Conservation (phyloP, 805 yeast species). For the Henningerozyma blattae region DNA sequence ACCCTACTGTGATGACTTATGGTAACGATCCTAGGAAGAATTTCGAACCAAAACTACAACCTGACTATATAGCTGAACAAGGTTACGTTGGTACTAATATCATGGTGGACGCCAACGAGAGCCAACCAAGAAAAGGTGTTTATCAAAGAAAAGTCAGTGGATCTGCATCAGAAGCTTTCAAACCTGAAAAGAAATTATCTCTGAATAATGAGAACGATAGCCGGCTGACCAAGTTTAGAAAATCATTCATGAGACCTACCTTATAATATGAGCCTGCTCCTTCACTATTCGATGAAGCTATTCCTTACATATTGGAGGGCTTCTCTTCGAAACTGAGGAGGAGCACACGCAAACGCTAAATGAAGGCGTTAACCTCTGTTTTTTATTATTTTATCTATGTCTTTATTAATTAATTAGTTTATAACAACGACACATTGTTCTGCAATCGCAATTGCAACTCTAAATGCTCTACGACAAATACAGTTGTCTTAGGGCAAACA, state of each 20-base stretch:
- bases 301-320: too few species aligned
- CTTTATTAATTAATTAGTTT: too few species aligned
- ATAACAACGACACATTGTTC: too few species aligned
- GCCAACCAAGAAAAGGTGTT: background rate
- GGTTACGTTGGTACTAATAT: background rate
- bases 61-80: background rate
- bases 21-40: constrained; percentile 6
- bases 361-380: too few species aligned
- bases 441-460: too few species aligned
- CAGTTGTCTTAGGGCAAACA: too few species aligned
- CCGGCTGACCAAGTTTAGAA: constrained; percentile 1
- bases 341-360: too few species aligned
- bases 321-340: too few species aligned
- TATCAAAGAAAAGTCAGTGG: background rate
- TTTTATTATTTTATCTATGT: too few species aligned
- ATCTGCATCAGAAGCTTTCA: background rate
- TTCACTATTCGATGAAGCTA: too few species aligned
- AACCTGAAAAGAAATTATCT: background rate
- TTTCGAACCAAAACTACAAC: background rate
- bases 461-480: too few species aligned
- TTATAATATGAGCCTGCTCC: background rate
- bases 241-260: constrained; percentile 3
- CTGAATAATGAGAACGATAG: background rate
- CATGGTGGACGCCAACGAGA: background rate
- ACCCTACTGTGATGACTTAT: constrained; percentile 18